A percentile compares a stretch with the other conserved stretches of the same genome.
Evolutionary conservation across 805 yeast genomes (phyloP).

Genomic region (Blastobotrys muscicola): DNA sequence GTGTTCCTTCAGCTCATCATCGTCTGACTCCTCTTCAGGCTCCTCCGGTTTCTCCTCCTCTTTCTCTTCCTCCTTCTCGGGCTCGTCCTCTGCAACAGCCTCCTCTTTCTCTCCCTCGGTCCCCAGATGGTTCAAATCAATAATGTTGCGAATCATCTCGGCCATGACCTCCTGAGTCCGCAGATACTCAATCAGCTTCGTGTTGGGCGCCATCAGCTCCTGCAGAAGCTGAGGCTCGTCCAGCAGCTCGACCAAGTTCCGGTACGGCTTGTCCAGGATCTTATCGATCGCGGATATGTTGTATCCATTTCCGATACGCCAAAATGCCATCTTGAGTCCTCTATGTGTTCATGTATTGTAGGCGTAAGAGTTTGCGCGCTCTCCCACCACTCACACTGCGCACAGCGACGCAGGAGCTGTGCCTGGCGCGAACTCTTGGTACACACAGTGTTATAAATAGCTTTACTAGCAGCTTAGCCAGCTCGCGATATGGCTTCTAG

Average conservation of each 20-base stretch:
- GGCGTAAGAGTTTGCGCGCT: too few species aligned
- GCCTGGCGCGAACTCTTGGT: too few species aligned
- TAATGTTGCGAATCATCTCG: constrained; percentile 39
- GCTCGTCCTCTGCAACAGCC: constrained; percentile 14
- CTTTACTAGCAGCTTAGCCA: too few species aligned
- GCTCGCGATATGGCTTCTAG: too few species aligned
- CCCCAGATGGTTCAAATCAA: constrained; percentile 16
- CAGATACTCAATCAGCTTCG: constrained; percentile 67
- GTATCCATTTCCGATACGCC: constrained; percentile 55
- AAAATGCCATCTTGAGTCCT: constrained; percentile 36
- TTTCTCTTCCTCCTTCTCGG: constrained; percentile 16
- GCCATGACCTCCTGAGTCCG: constrained; percentile 67
- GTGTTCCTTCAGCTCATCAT: constrained; percentile 13
- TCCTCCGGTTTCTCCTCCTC: constrained; percentile 19
- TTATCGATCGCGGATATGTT: constrained; percentile 46
- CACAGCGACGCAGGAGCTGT: too few species aligned
- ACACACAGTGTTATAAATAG: too few species aligned
- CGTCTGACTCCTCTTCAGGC: constrained; percentile 12
- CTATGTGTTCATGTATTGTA: too few species aligned
- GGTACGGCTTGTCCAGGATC: constrained; percentile 39
- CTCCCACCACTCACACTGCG: too few species aligned
- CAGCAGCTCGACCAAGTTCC: constrained; percentile 40
- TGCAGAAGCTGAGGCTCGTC: constrained; percentile 70
- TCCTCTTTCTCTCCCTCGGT: constrained; percentile 11
- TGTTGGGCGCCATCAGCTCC: constrained; percentile 62